Evolutionary conservation across 768 basidiomycete genomes (phyloP).

Genomic region (Melanogaster broomeanus): DNA sequence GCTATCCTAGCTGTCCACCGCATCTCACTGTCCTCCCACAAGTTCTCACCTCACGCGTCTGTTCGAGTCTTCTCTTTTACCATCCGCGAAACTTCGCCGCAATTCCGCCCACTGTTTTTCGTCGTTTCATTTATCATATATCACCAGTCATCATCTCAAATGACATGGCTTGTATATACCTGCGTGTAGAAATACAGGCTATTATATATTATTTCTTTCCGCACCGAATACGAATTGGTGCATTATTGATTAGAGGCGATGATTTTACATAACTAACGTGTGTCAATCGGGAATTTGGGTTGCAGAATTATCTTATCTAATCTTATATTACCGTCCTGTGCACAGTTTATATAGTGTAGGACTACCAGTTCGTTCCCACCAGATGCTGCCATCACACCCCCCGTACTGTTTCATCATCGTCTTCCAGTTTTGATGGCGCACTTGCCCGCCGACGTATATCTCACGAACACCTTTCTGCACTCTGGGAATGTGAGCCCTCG

Average conservation of each 20-base stretch:
- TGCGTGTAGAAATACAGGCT: slow-evolving; percentile 11
- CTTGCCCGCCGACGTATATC: slow-evolving; percentile 31
- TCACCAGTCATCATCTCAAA: background rate
- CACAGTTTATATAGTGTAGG: too few species aligned
- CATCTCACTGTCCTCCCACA: slow-evolving; percentile 2
- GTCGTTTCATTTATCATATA: slow-evolving; percentile 1
- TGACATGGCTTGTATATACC: slow-evolving; percentile 11
- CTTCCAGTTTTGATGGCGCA: slow-evolving; percentile 26
- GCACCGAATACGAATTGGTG: too few species aligned
- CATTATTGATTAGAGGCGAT: too few species aligned
- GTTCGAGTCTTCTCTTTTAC: slow-evolving; percentile 5
- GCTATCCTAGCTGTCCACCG: slow-evolving; percentile 26
- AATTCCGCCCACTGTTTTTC: slow-evolving; percentile 7
- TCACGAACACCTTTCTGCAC: slow-evolving; percentile 35
- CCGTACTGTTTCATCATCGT: slow-evolving; percentile 13
- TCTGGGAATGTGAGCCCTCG: slow-evolving; percentile 32
- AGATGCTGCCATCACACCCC: background rate
- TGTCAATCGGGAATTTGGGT: too few species aligned
- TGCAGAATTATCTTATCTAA: slow-evolving; percentile 8
- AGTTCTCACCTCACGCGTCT: background rate
- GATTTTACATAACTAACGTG: too few species aligned
- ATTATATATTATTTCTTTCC: background rate
- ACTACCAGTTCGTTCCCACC: too few species aligned
- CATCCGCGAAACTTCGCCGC: slow-evolving; percentile 6
- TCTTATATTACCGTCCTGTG: slow-evolving; percentile 19